A percentile compares a stretch with the other conserved stretches of the same genome.
Evolutionary conservation across 148 eudicot species (phyloP).

Genomic region (Vaccinium myrtillus): DNA sequence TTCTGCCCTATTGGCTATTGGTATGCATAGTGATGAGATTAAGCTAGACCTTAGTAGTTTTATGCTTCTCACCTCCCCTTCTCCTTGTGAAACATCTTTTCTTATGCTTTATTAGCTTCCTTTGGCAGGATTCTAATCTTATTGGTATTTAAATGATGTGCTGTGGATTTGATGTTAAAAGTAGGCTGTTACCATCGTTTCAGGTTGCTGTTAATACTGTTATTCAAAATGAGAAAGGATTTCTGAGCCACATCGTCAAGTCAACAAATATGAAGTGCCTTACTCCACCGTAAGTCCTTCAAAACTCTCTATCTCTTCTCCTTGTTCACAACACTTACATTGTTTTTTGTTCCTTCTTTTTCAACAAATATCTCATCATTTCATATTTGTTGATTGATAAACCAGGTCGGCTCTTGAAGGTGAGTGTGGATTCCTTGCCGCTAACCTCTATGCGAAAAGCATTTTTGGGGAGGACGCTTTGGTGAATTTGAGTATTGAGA

Average conservation of each 20-base stretch:
- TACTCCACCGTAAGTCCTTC: constrained; percentile 61
- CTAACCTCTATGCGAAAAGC: constrained; percentile 68
- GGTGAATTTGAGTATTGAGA: too few relatives aligned
- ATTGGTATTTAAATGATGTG: too few relatives aligned
- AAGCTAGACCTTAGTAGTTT: neutral
- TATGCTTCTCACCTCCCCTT: too few relatives aligned
- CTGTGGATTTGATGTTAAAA: too few relatives aligned
- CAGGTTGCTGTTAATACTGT: constrained; percentile 82
- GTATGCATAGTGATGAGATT: neutral
- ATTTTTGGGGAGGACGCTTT: constrained; percentile 35
- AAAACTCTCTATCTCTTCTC: neutral
- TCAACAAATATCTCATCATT: neutral
- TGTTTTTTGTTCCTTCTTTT: neutral
- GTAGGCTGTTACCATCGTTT: neutral
- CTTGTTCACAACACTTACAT: neutral
- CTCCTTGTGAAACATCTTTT: too few relatives aligned
- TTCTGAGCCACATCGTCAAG: constrained; percentile 70
- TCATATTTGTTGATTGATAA: neutral
- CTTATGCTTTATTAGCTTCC: too few relatives aligned
- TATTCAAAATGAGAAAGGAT: constrained; percentile 74
- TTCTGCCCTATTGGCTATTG: too few relatives aligned
- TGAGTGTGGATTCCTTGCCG: constrained; percentile 68
- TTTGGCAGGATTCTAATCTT: too few relatives aligned
- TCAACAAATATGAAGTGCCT: constrained; percentile 91
- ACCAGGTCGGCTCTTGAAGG: constrained; percentile 67